Percentiles rank a stretch among this genome's conserved stretches.
Conservation (phyloP, 2,329 filamentous ascomycete species). For the Passalora sequoiae region DNA sequence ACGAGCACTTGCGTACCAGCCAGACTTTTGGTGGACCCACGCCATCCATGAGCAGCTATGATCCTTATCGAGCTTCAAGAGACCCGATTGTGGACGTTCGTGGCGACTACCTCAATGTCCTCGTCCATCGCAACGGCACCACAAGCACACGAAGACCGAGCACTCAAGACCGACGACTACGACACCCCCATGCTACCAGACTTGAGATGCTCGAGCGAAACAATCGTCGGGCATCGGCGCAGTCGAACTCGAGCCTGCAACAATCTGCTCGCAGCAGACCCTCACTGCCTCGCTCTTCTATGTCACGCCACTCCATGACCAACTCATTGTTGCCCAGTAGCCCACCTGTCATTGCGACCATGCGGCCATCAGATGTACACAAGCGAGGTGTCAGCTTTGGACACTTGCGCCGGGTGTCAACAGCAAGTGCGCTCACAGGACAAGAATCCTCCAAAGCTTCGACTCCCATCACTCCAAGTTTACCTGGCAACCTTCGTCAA, state of each 20-base stretch:
- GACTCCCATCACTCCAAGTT: constrained; percentile 24
- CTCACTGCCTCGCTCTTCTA: constrained; percentile 33
- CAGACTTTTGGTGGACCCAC: constrained; percentile 49
- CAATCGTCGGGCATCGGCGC: constrained; percentile 21
- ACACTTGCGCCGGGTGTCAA: constrained; percentile 48
- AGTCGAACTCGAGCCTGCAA: constrained; percentile 34
- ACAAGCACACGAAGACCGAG: constrained; percentile 36
- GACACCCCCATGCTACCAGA: constrained; percentile 41
- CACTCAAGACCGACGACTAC: constrained; percentile 32
- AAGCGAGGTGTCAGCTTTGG: constrained; percentile 61
- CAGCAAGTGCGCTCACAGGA: constrained; percentile 37
- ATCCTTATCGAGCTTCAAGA: constrained; percentile 72
- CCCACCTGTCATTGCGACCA: constrained; percentile 41
- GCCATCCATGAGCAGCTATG: constrained; percentile 63
- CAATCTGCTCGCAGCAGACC: constrained; percentile 30
- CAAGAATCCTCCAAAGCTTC: constrained; percentile 27
- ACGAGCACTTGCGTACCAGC: constrained; percentile 46
- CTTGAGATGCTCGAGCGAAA: constrained; percentile 34
- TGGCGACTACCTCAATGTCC: constrained; percentile 61
- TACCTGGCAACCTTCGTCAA: constrained; percentile 25
- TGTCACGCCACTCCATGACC: constrained; percentile 40
- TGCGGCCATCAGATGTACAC: constrained; percentile 49
- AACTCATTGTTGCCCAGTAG: constrained; percentile 47
- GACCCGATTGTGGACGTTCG: constrained; percentile 46
- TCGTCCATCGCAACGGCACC: constrained; percentile 54